Base-by-base conservation (phyloP, 176 grass and related monocot species). In the Poa annua region DNA sequence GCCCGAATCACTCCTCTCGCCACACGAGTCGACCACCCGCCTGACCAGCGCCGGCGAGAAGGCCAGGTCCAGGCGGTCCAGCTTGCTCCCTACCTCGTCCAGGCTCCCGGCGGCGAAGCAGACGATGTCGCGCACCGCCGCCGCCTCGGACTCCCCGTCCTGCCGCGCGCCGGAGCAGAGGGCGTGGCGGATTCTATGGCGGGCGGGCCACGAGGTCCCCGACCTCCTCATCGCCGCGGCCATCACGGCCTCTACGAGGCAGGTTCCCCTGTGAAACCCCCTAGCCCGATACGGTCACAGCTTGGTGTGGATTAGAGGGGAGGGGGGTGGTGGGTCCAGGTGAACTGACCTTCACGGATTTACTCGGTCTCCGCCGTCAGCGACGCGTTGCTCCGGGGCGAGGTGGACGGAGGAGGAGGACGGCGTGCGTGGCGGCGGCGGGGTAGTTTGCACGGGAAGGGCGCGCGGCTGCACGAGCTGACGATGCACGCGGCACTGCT, bases 51-150 rank as follows among this genome's bases (percentile, higher is more conserved):
- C 64, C 13, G 84, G 84, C 39, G 86, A 88, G 53, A 91, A 44
- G 15, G 50, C 6, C 26, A 91, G 29, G 57, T 70, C 69, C 24
- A 86, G 81, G 7, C 77, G 83, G 77, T 94, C 80, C 66, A 94
- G 86, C 24, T 11, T 65, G 12, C 39, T 21, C 15, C 59, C 81
- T 59, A 91, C 84, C 66, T 91, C 89, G 52, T 94, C 92, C 17
- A 94, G 92, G 81, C 86, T 85, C 51, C 92, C 92, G n/a, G 69
- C 13, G n/a, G 70, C 83, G n/a, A 25, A 81, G 69, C 66, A 81
- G 29, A 93, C 70, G 47, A 93, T 21, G 2, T 86, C 75, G 14
- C 79, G 65, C 74, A 22, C 55, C 65, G 73, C 83, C 65, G 73
- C 83, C 71, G 70, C 83, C 70, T 77, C 77, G 24, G 71, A 60